Evolutionary conservation across 83 land plant genomes (phyloP).

Genomic region (Thuja plicata): DNA sequence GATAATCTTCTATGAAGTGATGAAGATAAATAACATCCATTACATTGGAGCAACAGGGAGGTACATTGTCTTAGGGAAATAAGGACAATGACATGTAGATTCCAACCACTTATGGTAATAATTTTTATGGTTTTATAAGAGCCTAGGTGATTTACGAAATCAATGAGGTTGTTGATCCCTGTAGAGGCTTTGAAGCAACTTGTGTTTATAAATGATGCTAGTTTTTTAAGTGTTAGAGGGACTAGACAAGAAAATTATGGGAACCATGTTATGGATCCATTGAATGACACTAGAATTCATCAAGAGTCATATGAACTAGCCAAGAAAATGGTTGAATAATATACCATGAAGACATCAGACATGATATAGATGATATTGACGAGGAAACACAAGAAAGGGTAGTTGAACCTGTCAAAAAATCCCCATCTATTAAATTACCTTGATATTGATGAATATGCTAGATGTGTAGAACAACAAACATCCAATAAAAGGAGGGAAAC

Average conservation of each 20-base stretch:
- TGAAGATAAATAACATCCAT: too few relatives aligned
- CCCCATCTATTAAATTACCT: conserved; percentile 55
- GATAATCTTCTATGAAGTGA: too few relatives aligned
- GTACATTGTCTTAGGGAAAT: too few relatives aligned
- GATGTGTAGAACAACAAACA: conserved; percentile 22
- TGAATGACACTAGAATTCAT: too few relatives aligned
- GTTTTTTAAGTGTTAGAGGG: conserved; percentile 83
- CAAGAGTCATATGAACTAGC: too few relatives aligned
- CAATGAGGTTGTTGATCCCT: conserved; percentile 36
- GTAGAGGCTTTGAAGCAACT: conserved; percentile 61
- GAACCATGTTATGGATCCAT: too few relatives aligned
- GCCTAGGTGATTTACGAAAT: too few relatives aligned
- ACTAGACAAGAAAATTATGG: conserved; percentile 79
- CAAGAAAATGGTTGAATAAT: too few relatives aligned
- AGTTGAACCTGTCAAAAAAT: conserved; percentile 81
- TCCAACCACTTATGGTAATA: too few relatives aligned
- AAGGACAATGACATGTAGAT: too few relatives aligned
- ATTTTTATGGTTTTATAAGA: too few relatives aligned
- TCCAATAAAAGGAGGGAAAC: conserved; percentile 55
- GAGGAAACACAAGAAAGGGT: conserved; percentile 89
- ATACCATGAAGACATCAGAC: conserved; percentile 36
- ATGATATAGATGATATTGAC: conserved; percentile 62
- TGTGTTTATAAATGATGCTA: conserved; percentile 82
- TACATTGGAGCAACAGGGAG: too few relatives aligned
- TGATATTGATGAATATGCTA: conserved; percentile 61